Evolutionary conservation across 2,329 filamentous ascomycete genomes (phyloP), one percentile per base, ranked within the genome.

Genomic region (Periconia sp.): DNA sequence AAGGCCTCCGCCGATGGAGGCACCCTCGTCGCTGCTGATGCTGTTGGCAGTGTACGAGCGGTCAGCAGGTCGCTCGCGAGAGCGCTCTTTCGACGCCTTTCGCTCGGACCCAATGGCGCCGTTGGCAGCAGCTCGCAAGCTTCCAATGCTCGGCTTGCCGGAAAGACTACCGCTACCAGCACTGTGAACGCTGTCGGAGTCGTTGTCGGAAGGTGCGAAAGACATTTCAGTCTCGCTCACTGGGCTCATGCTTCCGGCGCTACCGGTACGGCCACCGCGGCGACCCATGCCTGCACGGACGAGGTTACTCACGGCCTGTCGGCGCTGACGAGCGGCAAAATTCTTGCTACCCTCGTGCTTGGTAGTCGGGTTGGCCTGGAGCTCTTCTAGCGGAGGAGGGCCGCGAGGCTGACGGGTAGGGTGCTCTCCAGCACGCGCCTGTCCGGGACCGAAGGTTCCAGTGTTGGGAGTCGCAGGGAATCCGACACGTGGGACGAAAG

Each of bases 291-390:
- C 92, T 40, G 92, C 92, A 54, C 89, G 88, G 49, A 96, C 89
- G 36, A 99, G 82, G 66, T 91, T 96, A 75, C 92, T 86, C 31
- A 99, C 85, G 18, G 94, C 94, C 59, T 88, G 91, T 53, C 92
- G 90, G 47, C 94, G 90, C 63, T 95, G 92, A 49, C 94, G 91
- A 42, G 91, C 85, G 9, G 88, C 88, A 73, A 99, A 99, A 77
- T 99, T 99, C 83, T 96, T 78, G 84, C 92, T 96, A 17, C 92
- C 94, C 70, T 97, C 92, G 52, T 92, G 84, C 75, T 91, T 96
- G 56, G 89, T 86, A 7, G 92, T 97, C 1, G 94, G 94, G 73
- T 92, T 94, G 15, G 86, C 81, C 63, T 87, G 83, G 47, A 99
- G 84, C 74, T 99, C 94, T 56, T 99, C 94, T 36, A 97, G 80